A percentile compares a stretch with the other conserved stretches of the same genome.
These are phyloP conservation scores for Pseudozyma pruni DNA, from an alignment of 1,284 basidiomycete species.

Conservation along the genomic window DNA sequence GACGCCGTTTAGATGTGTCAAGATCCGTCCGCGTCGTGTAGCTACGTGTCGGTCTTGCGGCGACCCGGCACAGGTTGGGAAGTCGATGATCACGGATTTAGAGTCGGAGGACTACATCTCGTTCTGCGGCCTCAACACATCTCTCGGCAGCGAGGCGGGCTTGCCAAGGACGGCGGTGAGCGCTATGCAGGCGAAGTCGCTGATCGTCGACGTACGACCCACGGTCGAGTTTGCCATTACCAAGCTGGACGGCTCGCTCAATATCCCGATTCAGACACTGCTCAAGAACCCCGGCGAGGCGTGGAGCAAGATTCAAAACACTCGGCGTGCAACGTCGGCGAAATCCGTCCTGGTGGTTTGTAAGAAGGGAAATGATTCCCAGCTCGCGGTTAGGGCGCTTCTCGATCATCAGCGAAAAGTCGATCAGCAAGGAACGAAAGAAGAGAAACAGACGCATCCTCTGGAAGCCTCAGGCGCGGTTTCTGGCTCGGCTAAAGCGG, in stretches of 20 bases:
- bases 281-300: conserved; percentile 73
- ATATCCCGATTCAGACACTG: conserved; percentile 76
- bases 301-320: conserved; percentile 59
- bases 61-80: conserved; percentile 35
- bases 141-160: conserved; percentile 68
- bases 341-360: conserved; percentile 27
- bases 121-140: conserved; percentile 55
- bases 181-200: conserved; percentile 68
- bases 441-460: too few relatives aligned
- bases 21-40: conserved; percentile 72
- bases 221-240: conserved; percentile 87
- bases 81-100: conserved; percentile 48
- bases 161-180: conserved; percentile 72
- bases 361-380: conserved; percentile 66
- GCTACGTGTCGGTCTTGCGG: conserved; percentile 60
- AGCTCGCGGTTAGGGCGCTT: conserved; percentile 20
- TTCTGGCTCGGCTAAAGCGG: too few relatives aligned
- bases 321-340: background rate
- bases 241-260: conserved; percentile 78
- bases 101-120: conserved; percentile 56
- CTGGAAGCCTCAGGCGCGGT: conserved; percentile 1
- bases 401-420: conserved; percentile 76
- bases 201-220: conserved; percentile 84
- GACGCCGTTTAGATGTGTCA: conserved; percentile 83
- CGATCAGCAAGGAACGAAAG: conserved; percentile 71